A percentile compares a stretch with the other conserved stretches of the same genome.
Conservation (phyloP, 345 rosid genomes). For the Syzygium oleosum region DNA sequence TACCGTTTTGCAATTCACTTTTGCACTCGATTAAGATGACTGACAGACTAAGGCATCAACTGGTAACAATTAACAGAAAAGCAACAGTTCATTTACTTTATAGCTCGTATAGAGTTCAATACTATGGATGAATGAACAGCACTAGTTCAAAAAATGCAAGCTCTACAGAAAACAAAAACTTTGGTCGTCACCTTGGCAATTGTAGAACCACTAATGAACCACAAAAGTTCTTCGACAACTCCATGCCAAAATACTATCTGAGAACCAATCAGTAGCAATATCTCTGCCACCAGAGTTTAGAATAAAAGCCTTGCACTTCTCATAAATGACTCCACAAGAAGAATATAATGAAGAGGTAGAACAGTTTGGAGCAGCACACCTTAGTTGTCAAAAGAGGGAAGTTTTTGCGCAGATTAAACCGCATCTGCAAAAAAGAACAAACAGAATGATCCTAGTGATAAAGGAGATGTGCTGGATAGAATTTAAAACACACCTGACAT, state of each 20-base stretch:
- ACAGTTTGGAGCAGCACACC: conserved; percentile 22
- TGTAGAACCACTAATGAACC: conserved; percentile 94
- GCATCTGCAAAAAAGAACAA: conserved; percentile 33
- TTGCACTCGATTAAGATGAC: neutral
- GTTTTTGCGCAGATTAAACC: conserved; percentile 62
- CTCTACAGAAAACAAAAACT: neutral
- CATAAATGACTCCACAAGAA: neutral
- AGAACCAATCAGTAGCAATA: conserved; percentile 12
- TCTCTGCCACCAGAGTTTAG: neutral
- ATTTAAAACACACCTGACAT: conserved; percentile 37
- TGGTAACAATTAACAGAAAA: neutral
- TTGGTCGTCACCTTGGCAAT: conserved; percentile 55
- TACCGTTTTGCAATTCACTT: too few species aligned
- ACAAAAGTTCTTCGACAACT: conserved; percentile 85
- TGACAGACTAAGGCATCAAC: neutral
- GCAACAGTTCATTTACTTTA: neutral
- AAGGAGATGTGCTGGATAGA: neutral
- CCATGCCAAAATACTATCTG: conserved; percentile 96
- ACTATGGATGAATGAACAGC: neutral
- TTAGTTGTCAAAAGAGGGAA: conserved; percentile 82
- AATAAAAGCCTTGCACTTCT: neutral
- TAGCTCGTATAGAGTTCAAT: neutral
- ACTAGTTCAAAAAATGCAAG: neutral
- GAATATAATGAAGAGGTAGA: neutral
- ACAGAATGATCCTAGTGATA: neutral